Base-by-base conservation (phyloP, 192 early-diverging fungal genomes). In the Obelidium mucronatum region DNA sequence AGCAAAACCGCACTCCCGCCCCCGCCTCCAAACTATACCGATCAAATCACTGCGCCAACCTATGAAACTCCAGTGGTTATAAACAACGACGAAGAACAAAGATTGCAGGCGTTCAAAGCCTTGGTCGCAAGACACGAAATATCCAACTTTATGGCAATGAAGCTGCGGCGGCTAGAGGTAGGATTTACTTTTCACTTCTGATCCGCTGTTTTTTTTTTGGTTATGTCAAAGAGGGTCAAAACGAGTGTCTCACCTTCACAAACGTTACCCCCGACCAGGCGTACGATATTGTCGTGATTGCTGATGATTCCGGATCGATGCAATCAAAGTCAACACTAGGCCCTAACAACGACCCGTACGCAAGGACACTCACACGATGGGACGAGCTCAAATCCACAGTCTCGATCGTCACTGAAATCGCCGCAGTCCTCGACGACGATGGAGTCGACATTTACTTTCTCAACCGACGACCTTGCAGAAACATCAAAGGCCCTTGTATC, bases 301-400 rank as follows among this genome's bases (percentile, higher is more conserved):
- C 55, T 26, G 75, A 76, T 35, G 75, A 76, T n/a, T 76, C 75
- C 3, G 75, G 75, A 19, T 76, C 75, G 35, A 76, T 76, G 75
- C 36, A 36, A 2, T 19, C 61, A 11, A 34, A 34, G n/a, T 76
- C 63, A 13, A 67, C 75, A 28, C 28, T 22, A 19, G 55, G 55
- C 30, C n/a, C n/a, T n/a, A 11, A 36, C 5, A 67, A 37, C 1
- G 66, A 72, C 24, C 69, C 75, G 34, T 76, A 54, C 54, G 75
- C 63, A 31, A 39, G 4, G 19, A 73, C 63, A 6, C 3, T 5
- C 4, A 76, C 75, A 5, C 66, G 75, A 31, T 76, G 75, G 75
- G 75, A 76, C 53, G 75, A 76, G 40, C 65, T 76, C 37, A 76
- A 67, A 76, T 28, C 28, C 19, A 68, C 64, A 24, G 24, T 76